Base-by-base conservation (phyloP, 192 early-diverging fungal genomes). In the Mortierella hygrophila region DNA sequence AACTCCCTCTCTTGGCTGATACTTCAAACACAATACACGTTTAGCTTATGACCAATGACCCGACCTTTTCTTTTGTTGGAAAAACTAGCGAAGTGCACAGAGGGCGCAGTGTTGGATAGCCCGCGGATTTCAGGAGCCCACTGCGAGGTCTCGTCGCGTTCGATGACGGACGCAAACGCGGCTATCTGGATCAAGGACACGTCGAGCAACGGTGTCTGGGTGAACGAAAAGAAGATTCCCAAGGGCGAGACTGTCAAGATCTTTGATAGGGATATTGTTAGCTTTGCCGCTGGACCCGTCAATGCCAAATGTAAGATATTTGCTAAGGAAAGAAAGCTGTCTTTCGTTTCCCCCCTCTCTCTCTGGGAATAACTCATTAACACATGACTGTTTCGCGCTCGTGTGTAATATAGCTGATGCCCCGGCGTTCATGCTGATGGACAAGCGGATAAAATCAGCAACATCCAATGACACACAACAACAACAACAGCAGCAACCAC, bases 141-240 rank as follows among this genome's bases (percentile, higher is more conserved):
- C 29, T 86, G 69, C 32, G 75, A 81, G 35, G 74, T 86, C 26
- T 54, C 75, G 1, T 78, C 79, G n/a, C 73, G 77, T 1, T 86
- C 84, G 0, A 44, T 81, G 74, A 74, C 3, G 3, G 84, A 86
- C 11, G 60, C 71, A 13, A 42, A 46, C 3, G 79, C 78, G 3
- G 70, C 38, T 23, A 77, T 86, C 40, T 86, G 79, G 78, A 78
- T 86, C 70, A 86, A 68, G 42, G 84, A 86, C 42, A n/a, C 77
- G 6, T 86, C 84, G 1, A 60, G 70, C 6, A 86, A 86, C 60
- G 84, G 84, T 63, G 79, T 86, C 3, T 86, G 84, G 84, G 65
- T 86, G 8, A 86, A 86, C 44, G 71, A 74, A 13, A 77, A 73
- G 38, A 68, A 44, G 32, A 86, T 86, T 40, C 7, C 60, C 38